Conservation (phyloP, 352 stramenopile genomes). For the Peronospora destructor region DNA sequence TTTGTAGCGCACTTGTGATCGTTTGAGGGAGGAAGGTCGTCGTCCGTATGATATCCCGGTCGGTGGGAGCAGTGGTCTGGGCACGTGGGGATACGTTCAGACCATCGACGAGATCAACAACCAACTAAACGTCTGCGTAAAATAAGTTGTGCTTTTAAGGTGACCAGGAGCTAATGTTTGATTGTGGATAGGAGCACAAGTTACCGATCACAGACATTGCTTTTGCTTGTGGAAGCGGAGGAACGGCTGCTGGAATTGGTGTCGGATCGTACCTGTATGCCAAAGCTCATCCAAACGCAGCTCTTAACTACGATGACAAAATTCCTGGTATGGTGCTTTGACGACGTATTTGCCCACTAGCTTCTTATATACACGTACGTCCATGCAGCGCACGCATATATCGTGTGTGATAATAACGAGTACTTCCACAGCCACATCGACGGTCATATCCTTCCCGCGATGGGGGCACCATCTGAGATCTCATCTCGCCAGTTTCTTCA, state of each 20-base stretch:
- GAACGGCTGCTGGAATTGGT: conserved; percentile 69
- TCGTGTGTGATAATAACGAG: conserved; percentile 80
- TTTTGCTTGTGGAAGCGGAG: conserved; percentile 79
- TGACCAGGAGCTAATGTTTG: background rate
- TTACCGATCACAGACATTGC: conserved; percentile 71
- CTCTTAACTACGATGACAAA: conserved; percentile 38
- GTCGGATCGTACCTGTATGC: conserved; percentile 66
- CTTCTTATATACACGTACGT: background rate
- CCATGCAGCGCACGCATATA: conserved; percentile 62
- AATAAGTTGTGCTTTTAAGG: background rate
- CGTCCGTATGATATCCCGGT: conserved; percentile 79
- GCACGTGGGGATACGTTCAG: conserved; percentile 91
- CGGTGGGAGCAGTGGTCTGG: conserved; percentile 88
- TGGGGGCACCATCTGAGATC: conserved; percentile 44
- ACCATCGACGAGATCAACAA: conserved; percentile 86
- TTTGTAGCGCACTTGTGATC: conserved; percentile 52
- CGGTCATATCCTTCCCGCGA: conserved; percentile 56
- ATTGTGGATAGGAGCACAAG: conserved; percentile 30
- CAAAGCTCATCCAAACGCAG: conserved; percentile 21
- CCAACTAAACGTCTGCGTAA: conserved; percentile 44
- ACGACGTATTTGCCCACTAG: background rate
- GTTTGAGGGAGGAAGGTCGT: conserved; percentile 43
- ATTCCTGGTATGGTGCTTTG: conserved; percentile 23
- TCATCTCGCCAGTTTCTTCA: conserved; percentile 64
- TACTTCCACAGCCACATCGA: conserved; percentile 85